Percentiles rank a stretch among this genome's conserved stretches.
Evolutionary conservation across 192 early-diverging fungal genomes (phyloP).

Genomic region (Helicostylum pulchrum): DNA sequence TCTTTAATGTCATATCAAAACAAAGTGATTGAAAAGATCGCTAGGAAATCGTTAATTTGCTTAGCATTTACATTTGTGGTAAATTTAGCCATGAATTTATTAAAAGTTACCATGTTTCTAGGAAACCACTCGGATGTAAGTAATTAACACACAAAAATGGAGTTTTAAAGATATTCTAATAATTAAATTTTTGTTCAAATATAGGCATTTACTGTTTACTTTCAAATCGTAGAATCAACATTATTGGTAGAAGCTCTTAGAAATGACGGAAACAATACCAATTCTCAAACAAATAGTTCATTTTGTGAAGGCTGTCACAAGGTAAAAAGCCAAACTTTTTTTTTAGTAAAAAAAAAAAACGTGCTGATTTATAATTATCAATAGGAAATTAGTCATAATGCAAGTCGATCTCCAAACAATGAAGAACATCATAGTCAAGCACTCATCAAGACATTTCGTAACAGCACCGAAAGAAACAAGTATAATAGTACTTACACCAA

Average conservation of each 20-base stretch:
- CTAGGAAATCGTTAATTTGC: slow-evolving; percentile 33
- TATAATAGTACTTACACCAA: no score
- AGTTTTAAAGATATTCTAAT: not conserved
- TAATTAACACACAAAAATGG: not conserved
- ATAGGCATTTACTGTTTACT: slow-evolving; percentile 33
- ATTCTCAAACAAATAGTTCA: not conserved
- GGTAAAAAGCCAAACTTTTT: not conserved
- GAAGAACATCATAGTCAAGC: no score
- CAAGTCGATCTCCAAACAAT: no score
- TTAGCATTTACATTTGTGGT: slow-evolving; percentile 27
- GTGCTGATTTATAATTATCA: not conserved
- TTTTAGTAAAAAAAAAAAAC: no score
- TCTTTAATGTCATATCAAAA: slow-evolving; percentile 22
- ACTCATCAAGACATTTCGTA: no score
- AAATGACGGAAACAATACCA: not conserved
- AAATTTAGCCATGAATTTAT: slow-evolving; percentile 34
- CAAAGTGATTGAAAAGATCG: slow-evolving; percentile 29
- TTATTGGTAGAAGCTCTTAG: slow-evolving; percentile 34
- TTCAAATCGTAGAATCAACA: slow-evolving; percentile 35
- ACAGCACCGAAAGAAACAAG: no score
- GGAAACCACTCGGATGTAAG: slow-evolving; percentile 35
- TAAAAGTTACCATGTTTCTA: slow-evolving; percentile 33
- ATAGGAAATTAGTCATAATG: no score
- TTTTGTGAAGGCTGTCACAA: slow-evolving; percentile 26
- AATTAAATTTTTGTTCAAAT: not conserved